Base-by-base conservation (phyloP, 2,329 filamentous ascomycete genomes). In the Fusarium luffae region DNA sequence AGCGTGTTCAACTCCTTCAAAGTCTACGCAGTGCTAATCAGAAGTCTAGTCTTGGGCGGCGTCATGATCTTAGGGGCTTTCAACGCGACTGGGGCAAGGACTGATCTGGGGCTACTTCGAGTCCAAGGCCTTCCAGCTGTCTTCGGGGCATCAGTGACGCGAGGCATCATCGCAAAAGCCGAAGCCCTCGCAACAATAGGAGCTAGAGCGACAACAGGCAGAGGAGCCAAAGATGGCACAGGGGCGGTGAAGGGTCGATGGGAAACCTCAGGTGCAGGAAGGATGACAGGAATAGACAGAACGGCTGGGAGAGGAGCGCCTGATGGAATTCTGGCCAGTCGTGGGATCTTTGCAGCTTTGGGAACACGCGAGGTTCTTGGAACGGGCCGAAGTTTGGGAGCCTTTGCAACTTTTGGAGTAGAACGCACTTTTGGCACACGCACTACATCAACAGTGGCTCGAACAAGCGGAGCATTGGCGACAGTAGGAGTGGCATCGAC, bases 101-200 rank as follows among this genome's bases (percentile, higher is more conserved):
- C 37, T 4, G 56, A 48, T 19, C 42, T 54, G 25, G 69, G 71
- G 5, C 49, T 59, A 9, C 40, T 54, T 28, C 30, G 55, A 4
- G 58, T 61, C 27, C 40, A 47, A 14, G 68, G 71, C 5, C 54
- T 16, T 10, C 54, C 44, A 21, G 56, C 58, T 27, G 19, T 41
- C 13, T 55, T 32, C 10, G 71, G 69, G 2, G 48, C 23, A 2
- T 61, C 42, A 2, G 54, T 58, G 7, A 54, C 41, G 4, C 43
- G 30, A 7, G 71, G 67, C 7, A 42, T 25, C 2, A 72, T 34
- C 19, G 44, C 62, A 18, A 52, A 59, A 2, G 40, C 27, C 41
- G 72, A 37, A 4, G 55, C 59, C 3, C 44, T 43, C 5, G 47
- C 59, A 12, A 74, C 58, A 5, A 67, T 60, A 6, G 71, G 71